Evolutionary conservation across 352 stramenopile species (phyloP), one percentile per base, ranked within the genome.

Genomic region (Aphanomyces cochlioides): DNA sequence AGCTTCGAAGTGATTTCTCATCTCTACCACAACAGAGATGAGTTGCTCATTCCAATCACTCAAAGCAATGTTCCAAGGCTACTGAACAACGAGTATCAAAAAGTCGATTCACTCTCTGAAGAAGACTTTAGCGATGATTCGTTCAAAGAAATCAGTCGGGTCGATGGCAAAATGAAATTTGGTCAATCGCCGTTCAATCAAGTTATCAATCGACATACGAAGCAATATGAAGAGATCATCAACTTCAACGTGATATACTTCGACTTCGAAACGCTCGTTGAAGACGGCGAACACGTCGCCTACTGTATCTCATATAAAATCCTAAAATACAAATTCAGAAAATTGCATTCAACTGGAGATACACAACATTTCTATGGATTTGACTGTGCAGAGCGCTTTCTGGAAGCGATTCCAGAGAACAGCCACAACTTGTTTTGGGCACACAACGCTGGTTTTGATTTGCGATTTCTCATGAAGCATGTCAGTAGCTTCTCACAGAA

Each of bases 1-100:
- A 72, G 59, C 17, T 74, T 70, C 70, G 60, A 74, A 43, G 72
- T 74, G 10, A 74, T 77, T 39, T 65, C 41, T 17, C 67, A 77
- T 72, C 34, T 74, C n/a, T 77, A 66, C 60, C 61, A 69, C 53
- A 39, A 74, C 63, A 60, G 67, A 61, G 67, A 77, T 47, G 45
- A 36, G 38, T n/a, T 59, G 7, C 54, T 72, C 5, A 47, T 43
- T 13, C 53, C 66, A 66, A 72, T 72, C 38, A 72, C 66, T 66
- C 66, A 66, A 34, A 19, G 37, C 50, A 66, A 66, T 34, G 48
- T 58, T 17, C 66, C 66, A 12, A 39, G 58, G 4, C 21, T 72
- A 19, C 43, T 72, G 1, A 72, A 72, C 54, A 72, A 72, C 21
- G 58, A 72, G 50, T 72, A 60, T 72, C 66, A 72, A 66, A 28